A percentile compares a stretch with the other conserved stretches of the same genome.
phyloP scores from a whole-genome alignment of 192 early-diverging fungal genomes.

The Entomortierella beljakovae region DNA sequence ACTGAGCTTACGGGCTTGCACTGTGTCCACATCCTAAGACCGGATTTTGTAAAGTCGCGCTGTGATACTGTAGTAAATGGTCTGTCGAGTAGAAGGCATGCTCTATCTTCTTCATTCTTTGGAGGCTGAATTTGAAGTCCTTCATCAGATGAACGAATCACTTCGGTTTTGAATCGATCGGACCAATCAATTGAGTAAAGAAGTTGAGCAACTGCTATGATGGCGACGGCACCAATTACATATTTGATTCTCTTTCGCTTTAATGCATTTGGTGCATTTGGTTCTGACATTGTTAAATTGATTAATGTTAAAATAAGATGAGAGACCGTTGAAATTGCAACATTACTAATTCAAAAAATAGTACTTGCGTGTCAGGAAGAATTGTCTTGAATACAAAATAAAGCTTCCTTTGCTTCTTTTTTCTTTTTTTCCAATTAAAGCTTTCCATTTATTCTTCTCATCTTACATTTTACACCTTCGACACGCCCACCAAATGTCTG shows the following conservation, averaged over 20 bases:
- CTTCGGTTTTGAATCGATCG: neutral
- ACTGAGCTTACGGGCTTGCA: slow-evolving; percentile 15
- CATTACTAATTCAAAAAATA: no score
- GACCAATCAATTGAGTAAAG: slow-evolving; percentile 25
- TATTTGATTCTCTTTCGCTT: slow-evolving; percentile 13
- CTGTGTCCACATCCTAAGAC: slow-evolving; percentile 23
- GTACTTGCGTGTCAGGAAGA: neutral
- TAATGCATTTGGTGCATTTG: neutral
- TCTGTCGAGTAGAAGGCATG: slow-evolving; percentile 34
- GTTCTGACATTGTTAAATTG: neutral
- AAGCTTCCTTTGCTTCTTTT: slow-evolving; percentile 1
- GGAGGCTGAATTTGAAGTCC: neutral
- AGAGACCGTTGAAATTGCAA: no score
- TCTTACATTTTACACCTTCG: neutral
- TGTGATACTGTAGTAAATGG: slow-evolving; percentile 11
- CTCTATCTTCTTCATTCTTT: slow-evolving; percentile 32
- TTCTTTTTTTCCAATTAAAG: neutral
- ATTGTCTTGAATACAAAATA: no score
- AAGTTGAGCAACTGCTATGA: slow-evolving; percentile 16
- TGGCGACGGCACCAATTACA: slow-evolving; percentile 8
- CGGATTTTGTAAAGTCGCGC: slow-evolving; percentile 20
- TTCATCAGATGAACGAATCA: neutral
- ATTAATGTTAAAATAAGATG: no score
- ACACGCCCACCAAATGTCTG: slow-evolving; percentile 10
- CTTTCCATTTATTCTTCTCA: neutral